Base-by-base conservation (phyloP, 2,329 filamentous ascomycete genomes). In the Helicocarpus griseus region DNA sequence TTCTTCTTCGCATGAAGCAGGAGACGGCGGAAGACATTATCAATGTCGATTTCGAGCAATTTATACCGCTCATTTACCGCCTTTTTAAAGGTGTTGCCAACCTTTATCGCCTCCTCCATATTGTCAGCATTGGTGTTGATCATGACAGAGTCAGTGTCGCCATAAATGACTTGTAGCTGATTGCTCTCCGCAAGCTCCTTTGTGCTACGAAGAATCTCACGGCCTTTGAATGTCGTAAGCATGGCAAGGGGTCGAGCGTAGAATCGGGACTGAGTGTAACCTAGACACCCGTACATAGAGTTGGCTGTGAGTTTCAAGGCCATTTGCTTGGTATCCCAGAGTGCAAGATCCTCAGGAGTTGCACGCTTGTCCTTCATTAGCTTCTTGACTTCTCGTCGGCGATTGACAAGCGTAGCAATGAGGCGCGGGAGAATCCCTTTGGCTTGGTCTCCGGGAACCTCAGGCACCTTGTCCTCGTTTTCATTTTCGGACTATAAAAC, bases 81-180 rank as follows among this genome's bases (percentile, higher is more conserved):
- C 61, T 83, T 85, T 73, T 96, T 97, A 77, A 98, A 97, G 56
- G 97, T 89, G 41, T 89, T 84, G 52, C 93, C 94, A 48, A 98
- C 86, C 64, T 87, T 90, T 61, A 96, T 74, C 1, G 93, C 93
- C 62, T 95, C 89, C 29, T 87, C 82, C 28, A 97, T 86, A 58
- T 87, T 95, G 69, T 96, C 88, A 51, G 93, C 89, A 64, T 97
- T 97, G 57, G 93, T 95, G 65, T 98, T 98, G 75, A 98, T 97
- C 93, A 98, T 98, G 71, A 98, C 93, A 7, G 93, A 98, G 70
- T 98, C 93, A 11, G 93, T 98, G 71, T 98, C 93, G 73, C 93
- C 93, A 62, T 98, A 98, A 57, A 98, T 97, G 67, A 98, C 93
- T 63, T 93, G 87, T 28, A 98, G 79, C 54, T 89, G 85, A 60